phyloP scores from a whole-genome alignment of 108 stramenopile genomes.

The Fragilariopsis cylindrus region DNA sequence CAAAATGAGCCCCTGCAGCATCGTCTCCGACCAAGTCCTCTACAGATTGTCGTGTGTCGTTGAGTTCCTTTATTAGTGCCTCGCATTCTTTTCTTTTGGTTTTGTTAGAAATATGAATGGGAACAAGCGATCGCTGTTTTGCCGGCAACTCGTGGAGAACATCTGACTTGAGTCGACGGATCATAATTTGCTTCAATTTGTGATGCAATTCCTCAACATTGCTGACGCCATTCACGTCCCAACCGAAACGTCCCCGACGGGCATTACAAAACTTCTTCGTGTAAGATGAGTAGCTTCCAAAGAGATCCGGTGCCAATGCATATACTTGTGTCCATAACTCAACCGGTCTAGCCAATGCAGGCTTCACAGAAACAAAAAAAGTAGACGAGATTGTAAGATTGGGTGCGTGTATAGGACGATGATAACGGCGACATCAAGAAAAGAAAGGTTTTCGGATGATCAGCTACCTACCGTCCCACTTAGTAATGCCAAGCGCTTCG shows the following conservation, averaged over 20 bases:
- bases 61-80: conserved; percentile 42
- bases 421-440: background rate
- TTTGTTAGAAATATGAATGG: conserved; percentile 41
- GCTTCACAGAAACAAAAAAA: conserved; percentile 19
- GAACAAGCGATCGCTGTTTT: conserved; percentile 79
- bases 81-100: conserved; percentile 40
- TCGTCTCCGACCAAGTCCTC: conserved; percentile 50
- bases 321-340: conserved; percentile 88
- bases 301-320: conserved; percentile 61
- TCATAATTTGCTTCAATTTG: conserved; percentile 74
- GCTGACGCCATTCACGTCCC: conserved; percentile 66
- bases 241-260: conserved; percentile 59
- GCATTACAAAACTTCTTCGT: conserved; percentile 83
- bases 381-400: no score
- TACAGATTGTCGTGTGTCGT: conserved; percentile 41
- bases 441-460: background rate
- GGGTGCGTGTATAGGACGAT: background rate
- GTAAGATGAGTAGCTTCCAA: conserved; percentile 62
- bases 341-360: conserved; percentile 86
- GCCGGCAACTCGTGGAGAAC: conserved; percentile 85
- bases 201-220: conserved; percentile 81
- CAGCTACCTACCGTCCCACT: conserved; percentile 62
- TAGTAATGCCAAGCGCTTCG: conserved; percentile 72
- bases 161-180: conserved; percentile 84
- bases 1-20: conserved; percentile 49